Percentiles rank a stretch among this genome's conserved stretches.
These are phyloP conservation scores for Penicillium dipodomyicola DNA, from an alignment of 495 filamentous ascomycete species.

Conservation along the genomic window DNA sequence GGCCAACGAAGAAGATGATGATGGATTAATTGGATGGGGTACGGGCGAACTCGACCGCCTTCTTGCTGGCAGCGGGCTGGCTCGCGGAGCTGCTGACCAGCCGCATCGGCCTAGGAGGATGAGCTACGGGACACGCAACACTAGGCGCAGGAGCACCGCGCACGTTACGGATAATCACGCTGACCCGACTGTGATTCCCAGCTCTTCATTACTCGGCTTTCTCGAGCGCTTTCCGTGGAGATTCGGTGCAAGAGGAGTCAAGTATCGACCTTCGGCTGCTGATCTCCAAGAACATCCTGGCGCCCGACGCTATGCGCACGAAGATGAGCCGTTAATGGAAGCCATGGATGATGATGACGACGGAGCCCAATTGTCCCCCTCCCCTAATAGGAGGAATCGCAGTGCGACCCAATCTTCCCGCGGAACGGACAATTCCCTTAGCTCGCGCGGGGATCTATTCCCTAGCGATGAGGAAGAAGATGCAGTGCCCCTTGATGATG, in stretches of 20 bases:
- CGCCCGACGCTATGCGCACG: slow-evolving; percentile 43
- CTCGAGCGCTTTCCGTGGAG: slow-evolving; percentile 81
- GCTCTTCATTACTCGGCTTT: slow-evolving; percentile 82
- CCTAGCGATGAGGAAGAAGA: slow-evolving; percentile 92
- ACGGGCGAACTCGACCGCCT: slow-evolving; percentile 87
- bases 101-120: slow-evolving; percentile 74
- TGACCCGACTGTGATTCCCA: slow-evolving; percentile 90
- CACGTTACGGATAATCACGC: slow-evolving; percentile 55
- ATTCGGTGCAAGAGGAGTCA: slow-evolving; percentile 70
- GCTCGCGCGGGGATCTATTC: slow-evolving; percentile 91
- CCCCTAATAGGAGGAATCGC: slow-evolving; percentile 57
- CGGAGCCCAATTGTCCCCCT: slow-evolving; percentile 22
- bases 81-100: slow-evolving; percentile 53
- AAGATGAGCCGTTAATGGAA: slow-evolving; percentile 73
- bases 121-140: slow-evolving; percentile 78
- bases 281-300: slow-evolving; percentile 88
- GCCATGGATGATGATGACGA: slow-evolving; percentile 54
- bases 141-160: slow-evolving; percentile 62
- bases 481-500: slow-evolving; percentile 89
- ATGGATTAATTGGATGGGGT: slow-evolving; percentile 68
- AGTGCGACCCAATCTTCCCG: slow-evolving; percentile 81
- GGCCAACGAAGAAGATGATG: slow-evolving; percentile 69
- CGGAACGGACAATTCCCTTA: slow-evolving; percentile 80
- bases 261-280: slow-evolving; percentile 88
- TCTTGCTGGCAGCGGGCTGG: slow-evolving; percentile 68